Evolutionary conservation across 83 land plant genomes (phyloP).

Genomic region (Picea engelmannii): DNA sequence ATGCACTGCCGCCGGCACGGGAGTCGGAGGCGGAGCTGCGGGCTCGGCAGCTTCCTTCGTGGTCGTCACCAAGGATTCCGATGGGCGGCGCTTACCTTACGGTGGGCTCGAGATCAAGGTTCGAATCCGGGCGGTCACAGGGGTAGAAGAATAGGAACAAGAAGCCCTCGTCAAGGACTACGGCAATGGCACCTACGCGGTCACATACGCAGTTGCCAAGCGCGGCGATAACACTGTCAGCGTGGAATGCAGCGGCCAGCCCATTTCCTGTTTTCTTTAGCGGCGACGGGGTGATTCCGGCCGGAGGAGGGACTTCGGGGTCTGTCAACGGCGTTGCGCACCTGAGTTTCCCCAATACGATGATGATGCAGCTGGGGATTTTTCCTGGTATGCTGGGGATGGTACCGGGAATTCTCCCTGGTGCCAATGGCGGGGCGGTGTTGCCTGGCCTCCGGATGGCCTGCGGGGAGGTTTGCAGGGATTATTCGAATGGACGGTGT

Average conservation of each 20-base stretch:
- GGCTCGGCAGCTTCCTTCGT: constrained; percentile 47
- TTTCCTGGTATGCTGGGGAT: constrained; percentile 37
- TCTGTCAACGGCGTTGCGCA: constrained; percentile 14
- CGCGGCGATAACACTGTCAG: constrained; percentile 35
- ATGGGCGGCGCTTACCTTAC: constrained; percentile 25
- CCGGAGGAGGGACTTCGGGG: constrained; percentile 17
- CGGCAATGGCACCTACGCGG: constrained; percentile 38
- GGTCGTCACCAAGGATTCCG: constrained; percentile 36
- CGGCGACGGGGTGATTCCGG: constrained; percentile 22
- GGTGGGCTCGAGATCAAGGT: constrained; percentile 40
- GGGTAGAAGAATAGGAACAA: constrained; percentile 33
- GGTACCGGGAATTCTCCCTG: constrained; percentile 29
- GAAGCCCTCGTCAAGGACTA: constrained; percentile 49
- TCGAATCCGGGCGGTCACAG: constrained; percentile 27
- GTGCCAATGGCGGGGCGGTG: constrained; percentile 33
- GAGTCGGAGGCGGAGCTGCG: constrained; percentile 47
- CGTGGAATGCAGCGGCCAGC: constrained; percentile 40
- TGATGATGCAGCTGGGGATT: constrained; percentile 17
- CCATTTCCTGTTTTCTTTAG: constrained; percentile 51
- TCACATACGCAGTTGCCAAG: constrained; percentile 45
- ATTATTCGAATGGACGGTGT: constrained; percentile 31
- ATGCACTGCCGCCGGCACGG: constrained; percentile 44
- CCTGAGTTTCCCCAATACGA: not conserved
- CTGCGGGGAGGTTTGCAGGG: constrained; percentile 37
- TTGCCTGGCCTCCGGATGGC: constrained; percentile 29